Evolutionary conservation across 495 filamentous ascomycete species (phyloP), one percentile per base, ranked within the genome.

Genomic region (Niebla homalea): DNA sequence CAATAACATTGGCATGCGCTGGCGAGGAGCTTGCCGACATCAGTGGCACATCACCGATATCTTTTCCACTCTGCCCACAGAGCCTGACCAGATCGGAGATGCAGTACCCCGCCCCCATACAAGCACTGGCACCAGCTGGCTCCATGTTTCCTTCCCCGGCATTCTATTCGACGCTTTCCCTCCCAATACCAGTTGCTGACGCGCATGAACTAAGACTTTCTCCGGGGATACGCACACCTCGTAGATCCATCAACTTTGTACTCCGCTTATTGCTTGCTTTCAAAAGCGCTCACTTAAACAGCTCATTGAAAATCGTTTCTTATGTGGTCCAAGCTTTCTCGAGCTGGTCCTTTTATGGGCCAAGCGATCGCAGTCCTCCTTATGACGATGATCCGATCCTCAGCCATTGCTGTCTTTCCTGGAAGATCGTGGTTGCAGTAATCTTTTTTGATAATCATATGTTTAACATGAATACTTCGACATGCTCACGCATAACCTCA

Each of bases 251-350:
- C 42, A 21, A 14, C 42, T 26, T 45, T 25, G 42, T 14, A 19
- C 21, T 26, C 42, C 42, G 21, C 26, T 26, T 26, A 21, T 32
- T 32, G 29, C 14, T 32, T 32, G 14, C 29, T 32, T 12, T 45
- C 42, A 23, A 48, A 48, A 48, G 45, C 45, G 45, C 45, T 48
- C 45, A 48, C 36, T 35, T 48, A 36, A 48, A 48, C 16, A 41
- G 5, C 39, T 41, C 39, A 41, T 41, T 15, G 15, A 41, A 41
- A 22, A 18, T 19, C 21, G 18, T 16, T 35, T 48, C 11, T 11
- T 32, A 5, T 19, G 5, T 48, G 45, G 45, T 26, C 45, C 45
- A 48, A 48, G 29, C 45, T 48, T 26, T 35, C 10, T 15, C 10
- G n/a, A 8, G n/a, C 25, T 18, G 25, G 23, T 21, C 32, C n/a